Percentiles rank a stretch among this genome's conserved stretches.
Evolutionary conservation across 371 early-diverging fungal species (phyloP).

Genomic region (Rhizomucor miehei): DNA sequence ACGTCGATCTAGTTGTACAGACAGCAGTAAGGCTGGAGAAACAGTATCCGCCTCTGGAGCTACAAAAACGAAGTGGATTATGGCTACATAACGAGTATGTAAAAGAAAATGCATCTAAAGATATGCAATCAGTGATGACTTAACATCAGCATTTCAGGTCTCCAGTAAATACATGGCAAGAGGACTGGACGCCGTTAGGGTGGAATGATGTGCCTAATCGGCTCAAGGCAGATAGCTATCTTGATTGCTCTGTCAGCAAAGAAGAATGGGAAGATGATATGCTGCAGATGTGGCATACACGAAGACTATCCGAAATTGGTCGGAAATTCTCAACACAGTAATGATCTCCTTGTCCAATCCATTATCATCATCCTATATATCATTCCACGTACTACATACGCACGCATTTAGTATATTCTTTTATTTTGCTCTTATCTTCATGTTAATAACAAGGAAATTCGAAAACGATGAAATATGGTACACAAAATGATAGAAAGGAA

Average conservation of each 20-base stretch:
- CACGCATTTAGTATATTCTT: too few relatives aligned
- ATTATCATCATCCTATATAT: neutral
- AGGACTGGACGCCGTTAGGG: conserved; percentile 29
- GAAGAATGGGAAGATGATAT: conserved; percentile 55
- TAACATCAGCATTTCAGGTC: conserved; percentile 18
- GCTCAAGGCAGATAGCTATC: conserved; percentile 32
- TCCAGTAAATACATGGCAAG: conserved; percentile 35
- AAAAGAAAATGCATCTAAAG: neutral
- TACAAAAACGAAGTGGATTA: conserved; percentile 53
- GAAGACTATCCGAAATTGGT: neutral
- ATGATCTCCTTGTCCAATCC: neutral
- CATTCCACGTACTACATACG: too few relatives aligned
- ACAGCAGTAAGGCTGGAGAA: conserved; percentile 42
- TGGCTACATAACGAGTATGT: conserved; percentile 55
- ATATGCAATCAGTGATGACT: neutral
- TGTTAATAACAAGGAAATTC: neutral
- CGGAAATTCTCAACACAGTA: neutral
- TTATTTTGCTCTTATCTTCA: neutral
- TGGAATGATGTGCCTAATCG: conserved; percentile 46
- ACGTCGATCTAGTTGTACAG: conserved; percentile 49
- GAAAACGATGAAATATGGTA: neutral
- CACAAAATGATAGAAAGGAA: neutral
- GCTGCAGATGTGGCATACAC: neutral
- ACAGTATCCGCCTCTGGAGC: conserved; percentile 39
- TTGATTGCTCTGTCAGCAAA: conserved; percentile 20